Conservation (phyloP, 306 rosid genomes). For the Rubus idaeus region DNA sequence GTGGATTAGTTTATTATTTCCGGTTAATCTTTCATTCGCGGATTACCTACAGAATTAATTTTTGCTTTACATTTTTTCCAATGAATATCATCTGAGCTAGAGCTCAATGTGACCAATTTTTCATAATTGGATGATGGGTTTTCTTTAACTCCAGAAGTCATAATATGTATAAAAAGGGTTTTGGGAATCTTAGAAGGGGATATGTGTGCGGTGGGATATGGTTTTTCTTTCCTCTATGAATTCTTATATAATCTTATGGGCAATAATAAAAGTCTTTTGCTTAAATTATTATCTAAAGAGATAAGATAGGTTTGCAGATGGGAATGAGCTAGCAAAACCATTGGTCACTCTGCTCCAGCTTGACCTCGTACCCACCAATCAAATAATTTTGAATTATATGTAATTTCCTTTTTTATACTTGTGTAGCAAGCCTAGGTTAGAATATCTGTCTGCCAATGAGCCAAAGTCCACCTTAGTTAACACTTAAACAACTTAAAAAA, state of each 20-base stretch:
- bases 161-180: no score
- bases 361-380: slow-evolving; percentile 41
- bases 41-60: no score
- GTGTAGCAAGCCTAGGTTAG: slow-evolving; percentile 29
- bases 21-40: no score
- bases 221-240: no score
- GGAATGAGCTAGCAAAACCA: slow-evolving; percentile 25
- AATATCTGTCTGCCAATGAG: slow-evolving; percentile 59
- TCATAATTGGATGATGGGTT: no score
- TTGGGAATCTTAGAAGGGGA: no score
- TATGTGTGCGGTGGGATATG: no score
- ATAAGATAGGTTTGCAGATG: slow-evolving; percentile 33
- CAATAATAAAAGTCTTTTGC: neutral
- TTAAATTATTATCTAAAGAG: slow-evolving; percentile 34
- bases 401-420: slow-evolving; percentile 1
- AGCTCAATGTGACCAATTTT: no score
- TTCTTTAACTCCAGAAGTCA: no score
- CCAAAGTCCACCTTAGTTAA: slow-evolving; percentile 46
- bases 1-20: no score
- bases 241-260: neutral
- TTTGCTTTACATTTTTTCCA: no score
- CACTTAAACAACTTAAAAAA: neutral
- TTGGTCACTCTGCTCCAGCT: slow-evolving; percentile 30
- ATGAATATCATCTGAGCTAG: no score
- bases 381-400: slow-evolving; percentile 17